phyloP scores from a whole-genome alignment of 1,284 basidiomycete species.

The Cryptococcus amylolentus region DNA sequence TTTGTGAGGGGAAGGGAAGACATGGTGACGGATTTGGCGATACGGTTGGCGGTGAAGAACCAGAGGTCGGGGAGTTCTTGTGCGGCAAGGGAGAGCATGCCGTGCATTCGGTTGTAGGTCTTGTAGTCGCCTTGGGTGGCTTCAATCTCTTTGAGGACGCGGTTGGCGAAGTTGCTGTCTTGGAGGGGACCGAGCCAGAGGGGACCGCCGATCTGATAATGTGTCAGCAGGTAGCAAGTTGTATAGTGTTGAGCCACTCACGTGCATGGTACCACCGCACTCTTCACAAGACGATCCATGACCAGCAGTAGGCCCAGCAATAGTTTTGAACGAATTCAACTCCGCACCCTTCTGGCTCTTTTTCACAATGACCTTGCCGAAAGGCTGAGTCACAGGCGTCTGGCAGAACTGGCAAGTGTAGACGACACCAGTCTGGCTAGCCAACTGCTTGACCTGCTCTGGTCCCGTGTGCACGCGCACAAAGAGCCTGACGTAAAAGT shows the following conservation, averaged over 20 bases:
- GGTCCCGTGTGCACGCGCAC: slow-evolving; percentile 73
- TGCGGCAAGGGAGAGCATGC: slow-evolving; percentile 87
- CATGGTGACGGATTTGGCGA: slow-evolving; percentile 60
- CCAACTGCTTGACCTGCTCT: slow-evolving; percentile 78
- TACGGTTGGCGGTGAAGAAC: slow-evolving; percentile 83
- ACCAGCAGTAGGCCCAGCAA: slow-evolving; percentile 59
- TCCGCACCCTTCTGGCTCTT: slow-evolving; percentile 54
- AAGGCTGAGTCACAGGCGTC: slow-evolving; percentile 69
- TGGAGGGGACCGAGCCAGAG: slow-evolving; percentile 95
- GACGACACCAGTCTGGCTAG: slow-evolving; percentile 61
- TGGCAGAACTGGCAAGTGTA: slow-evolving; percentile 81
- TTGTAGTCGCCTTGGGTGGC: slow-evolving; percentile 63
- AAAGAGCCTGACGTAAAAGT: slow-evolving; percentile 95
- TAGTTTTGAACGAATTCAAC: slow-evolving; percentile 67
- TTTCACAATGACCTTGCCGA: slow-evolving; percentile 66
- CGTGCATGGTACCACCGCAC: slow-evolving; percentile 73
- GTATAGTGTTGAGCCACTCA: slow-evolving; percentile 37
- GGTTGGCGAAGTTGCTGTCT: slow-evolving; percentile 66
- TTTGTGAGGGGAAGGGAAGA: slow-evolving; percentile 58
- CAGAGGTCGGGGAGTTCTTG: slow-evolving; percentile 79
- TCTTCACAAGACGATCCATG: slow-evolving; percentile 65
- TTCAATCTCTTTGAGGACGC: slow-evolving; percentile 69
- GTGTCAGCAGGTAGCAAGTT: neutral
- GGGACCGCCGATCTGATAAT: slow-evolving; percentile 74
- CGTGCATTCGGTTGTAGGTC: slow-evolving; percentile 81